phyloP scores from a whole-genome alignment of 176 grass and related monocot genomes.

The Eleusine coracana region DNA sequence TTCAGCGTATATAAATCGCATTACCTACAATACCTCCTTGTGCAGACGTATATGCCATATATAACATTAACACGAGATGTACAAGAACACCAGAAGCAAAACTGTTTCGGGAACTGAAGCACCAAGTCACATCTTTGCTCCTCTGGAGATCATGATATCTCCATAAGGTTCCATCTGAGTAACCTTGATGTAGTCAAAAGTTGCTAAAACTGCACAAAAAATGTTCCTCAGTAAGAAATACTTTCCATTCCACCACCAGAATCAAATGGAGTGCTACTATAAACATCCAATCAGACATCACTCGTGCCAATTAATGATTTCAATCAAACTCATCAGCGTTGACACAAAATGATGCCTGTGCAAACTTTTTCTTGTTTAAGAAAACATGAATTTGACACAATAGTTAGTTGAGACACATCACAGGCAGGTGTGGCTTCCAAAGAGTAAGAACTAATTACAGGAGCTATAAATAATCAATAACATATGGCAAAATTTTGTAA shows the following conservation, averaged over 20 bases:
- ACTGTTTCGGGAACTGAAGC: slow-evolving; percentile 8
- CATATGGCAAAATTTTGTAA: not conserved
- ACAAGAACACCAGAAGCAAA: not conserved
- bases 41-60: not conserved
- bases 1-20: not conserved
- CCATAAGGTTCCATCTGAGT: slow-evolving; percentile 59
- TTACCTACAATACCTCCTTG: slow-evolving; percentile 29
- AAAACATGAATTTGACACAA: slow-evolving; percentile 1
- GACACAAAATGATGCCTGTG: not conserved
- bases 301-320: not conserved
- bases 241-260: not conserved
- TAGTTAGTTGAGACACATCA: not conserved
- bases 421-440: not conserved
- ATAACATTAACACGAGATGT: slow-evolving; percentile 33
- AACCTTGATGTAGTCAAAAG: slow-evolving; percentile 66
- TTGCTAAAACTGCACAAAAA: slow-evolving; percentile 62
- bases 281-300: not conserved
- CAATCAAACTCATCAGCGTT: not conserved
- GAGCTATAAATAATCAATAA: slow-evolving; percentile 11
- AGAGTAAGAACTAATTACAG: slow-evolving; percentile 9
- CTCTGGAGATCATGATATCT: slow-evolving; percentile 78
- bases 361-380: not conserved
- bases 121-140: slow-evolving; percentile 65
- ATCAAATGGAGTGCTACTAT: not conserved
- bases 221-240: slow-evolving; percentile 11